These are phyloP conservation scores for Boletus barrowsii DNA, from an alignment of 768 basidiomycete species.

Conservation along the genomic window DNA sequence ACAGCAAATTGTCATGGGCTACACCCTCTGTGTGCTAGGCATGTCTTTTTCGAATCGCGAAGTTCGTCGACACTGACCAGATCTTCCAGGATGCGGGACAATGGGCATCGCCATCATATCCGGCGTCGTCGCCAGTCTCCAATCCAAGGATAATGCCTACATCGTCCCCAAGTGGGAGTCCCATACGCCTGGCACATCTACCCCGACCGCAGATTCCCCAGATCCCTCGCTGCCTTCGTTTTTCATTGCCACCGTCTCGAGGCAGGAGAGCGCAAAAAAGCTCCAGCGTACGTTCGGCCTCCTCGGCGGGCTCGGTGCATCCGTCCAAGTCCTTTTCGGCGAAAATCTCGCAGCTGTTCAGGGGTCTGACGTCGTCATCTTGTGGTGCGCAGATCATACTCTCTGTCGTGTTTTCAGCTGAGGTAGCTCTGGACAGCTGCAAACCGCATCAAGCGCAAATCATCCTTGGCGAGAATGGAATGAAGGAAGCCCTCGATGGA, in stretches of 20 bases:
- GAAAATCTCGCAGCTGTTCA: constrained; percentile 71
- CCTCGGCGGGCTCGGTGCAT: constrained; percentile 56
- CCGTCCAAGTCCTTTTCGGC: constrained; percentile 67
- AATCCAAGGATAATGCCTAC: constrained; percentile 39
- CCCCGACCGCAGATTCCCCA: constrained; percentile 50
- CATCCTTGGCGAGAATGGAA: constrained; percentile 72
- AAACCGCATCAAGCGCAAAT: constrained; percentile 85
- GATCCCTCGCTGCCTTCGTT: constrained; percentile 73
- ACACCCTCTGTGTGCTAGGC: constrained; percentile 89
- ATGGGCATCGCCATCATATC: constrained; percentile 97
- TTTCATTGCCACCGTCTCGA: constrained; percentile 86
- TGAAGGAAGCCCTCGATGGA: constrained; percentile 78
- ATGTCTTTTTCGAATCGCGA: constrained; percentile 5
- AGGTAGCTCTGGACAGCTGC: constrained; percentile 52
- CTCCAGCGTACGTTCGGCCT: constrained; percentile 58
- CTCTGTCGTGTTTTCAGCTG: neutral
- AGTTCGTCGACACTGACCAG: constrained; percentile 15
- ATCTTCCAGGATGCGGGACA: constrained; percentile 82
- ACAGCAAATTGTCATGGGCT: constrained; percentile 60
- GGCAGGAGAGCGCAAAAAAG: constrained; percentile 69
- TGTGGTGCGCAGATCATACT: constrained; percentile 59
- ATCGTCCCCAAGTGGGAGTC: constrained; percentile 57
- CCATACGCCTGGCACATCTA: constrained; percentile 70
- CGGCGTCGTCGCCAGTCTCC: constrained; percentile 83
- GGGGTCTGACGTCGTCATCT: constrained; percentile 78